Evolutionary conservation across 176 grass and related monocot species (phyloP).

Genomic region (Oryza coarctata): DNA sequence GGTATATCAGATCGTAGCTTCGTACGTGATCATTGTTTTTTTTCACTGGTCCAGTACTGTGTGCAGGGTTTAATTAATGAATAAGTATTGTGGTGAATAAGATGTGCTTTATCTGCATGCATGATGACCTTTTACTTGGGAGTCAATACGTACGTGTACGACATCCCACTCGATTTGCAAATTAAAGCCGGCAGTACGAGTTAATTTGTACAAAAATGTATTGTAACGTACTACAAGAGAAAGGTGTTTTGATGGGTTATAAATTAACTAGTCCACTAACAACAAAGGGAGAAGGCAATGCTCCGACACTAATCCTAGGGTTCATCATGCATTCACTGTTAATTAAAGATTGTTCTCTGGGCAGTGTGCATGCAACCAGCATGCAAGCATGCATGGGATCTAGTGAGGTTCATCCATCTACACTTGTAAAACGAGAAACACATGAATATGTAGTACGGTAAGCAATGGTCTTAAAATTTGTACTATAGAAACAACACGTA

Average conservation of each 20-base stretch:
- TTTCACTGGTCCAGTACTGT: neutral
- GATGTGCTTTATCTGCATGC: neutral
- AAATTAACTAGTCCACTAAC: neutral
- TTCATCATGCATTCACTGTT: neutral
- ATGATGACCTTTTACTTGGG: conserved; percentile 29
- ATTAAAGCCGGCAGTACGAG: neutral
- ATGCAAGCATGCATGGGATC: neutral
- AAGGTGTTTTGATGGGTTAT: neutral
- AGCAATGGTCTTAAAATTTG: too few relatives aligned
- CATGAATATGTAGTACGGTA: too few relatives aligned
- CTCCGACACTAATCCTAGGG: neutral
- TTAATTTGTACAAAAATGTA: neutral
- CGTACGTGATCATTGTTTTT: neutral
- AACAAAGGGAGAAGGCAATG: neutral
- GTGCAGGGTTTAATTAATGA: neutral
- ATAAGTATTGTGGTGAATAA: neutral
- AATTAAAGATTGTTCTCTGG: neutral
- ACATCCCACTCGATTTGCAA: neutral
- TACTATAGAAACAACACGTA: too few relatives aligned
- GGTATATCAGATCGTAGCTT: neutral
- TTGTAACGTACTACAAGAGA: neutral
- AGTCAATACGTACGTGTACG: conserved; percentile 24
- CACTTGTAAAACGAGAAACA: neutral
- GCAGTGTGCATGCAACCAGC: neutral
- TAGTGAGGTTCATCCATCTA: neutral